These are phyloP conservation scores for Exophiala viscosa DNA, from an alignment of 2,329 filamentous ascomycete genomes.

Conservation along the genomic window DNA sequence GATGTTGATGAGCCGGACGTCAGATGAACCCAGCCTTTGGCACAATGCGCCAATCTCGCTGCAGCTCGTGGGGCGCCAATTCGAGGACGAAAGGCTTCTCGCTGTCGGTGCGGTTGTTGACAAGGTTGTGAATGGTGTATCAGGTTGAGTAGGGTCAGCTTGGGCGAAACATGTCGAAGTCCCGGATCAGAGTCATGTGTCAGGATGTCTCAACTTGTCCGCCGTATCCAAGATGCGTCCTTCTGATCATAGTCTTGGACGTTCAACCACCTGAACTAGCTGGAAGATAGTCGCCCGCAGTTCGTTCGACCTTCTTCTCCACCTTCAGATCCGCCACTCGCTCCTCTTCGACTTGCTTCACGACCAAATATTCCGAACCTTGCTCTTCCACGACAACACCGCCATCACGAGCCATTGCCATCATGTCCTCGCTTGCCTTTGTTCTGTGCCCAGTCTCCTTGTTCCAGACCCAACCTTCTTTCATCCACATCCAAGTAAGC, in stretches of 20 bases:
- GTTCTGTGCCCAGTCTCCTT: constrained; percentile 58
- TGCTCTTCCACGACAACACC: constrained; percentile 42
- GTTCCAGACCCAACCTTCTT: constrained; percentile 80
- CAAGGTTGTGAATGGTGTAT: neutral
- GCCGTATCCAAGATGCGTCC: no score
- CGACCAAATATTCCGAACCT: constrained; percentile 29
- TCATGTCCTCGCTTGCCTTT: constrained; percentile 38
- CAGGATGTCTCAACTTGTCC: no score
- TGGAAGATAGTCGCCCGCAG: constrained; percentile 26
- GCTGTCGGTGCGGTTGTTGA: neutral
- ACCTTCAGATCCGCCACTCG: constrained; percentile 6
- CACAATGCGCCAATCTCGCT: constrained; percentile 50
- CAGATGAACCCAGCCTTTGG: constrained; percentile 40
- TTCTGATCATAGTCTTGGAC: no score
- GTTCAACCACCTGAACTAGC: neutral
- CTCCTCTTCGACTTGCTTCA: constrained; percentile 14
- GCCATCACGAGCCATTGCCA: constrained; percentile 37
- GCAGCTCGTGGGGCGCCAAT: constrained; percentile 52
- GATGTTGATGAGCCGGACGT: neutral
- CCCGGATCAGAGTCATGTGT: no score
- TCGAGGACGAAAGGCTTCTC: constrained; percentile 50
- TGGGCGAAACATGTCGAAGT: no score
- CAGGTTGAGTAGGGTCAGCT: neutral
- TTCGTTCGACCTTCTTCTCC: constrained; percentile 16
- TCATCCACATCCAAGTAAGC: constrained; percentile 87